Conservation (phyloP, 257 asterid genomes). For the Lantana camara region DNA sequence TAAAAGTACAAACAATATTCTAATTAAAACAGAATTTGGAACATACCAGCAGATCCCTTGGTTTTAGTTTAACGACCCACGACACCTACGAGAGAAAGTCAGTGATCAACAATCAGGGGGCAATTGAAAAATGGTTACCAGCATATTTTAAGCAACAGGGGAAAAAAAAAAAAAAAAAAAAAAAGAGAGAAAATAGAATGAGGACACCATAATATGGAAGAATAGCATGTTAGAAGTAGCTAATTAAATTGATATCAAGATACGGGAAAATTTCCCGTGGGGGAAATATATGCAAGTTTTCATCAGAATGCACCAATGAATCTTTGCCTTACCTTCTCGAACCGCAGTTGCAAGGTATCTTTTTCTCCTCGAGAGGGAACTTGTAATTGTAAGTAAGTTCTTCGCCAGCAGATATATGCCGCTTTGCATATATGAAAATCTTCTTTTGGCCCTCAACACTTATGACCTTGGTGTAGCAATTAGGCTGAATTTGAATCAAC, state of each 20-base stretch:
- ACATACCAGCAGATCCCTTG: conserved; percentile 43
- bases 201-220: conserved; percentile 10
- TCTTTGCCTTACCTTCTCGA: conserved; percentile 67
- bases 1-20: not conserved
- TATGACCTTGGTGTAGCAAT: conserved; percentile 97
- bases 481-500: conserved; percentile 66
- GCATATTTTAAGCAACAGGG: conserved; percentile 14
- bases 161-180: not conserved
- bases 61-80: conserved; percentile 91
- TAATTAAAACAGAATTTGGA: conserved; percentile 9
- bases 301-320: conserved; percentile 13
- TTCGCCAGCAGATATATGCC: conserved; percentile 92
- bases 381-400: conserved; percentile 95
- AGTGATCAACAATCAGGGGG: conserved; percentile 12
- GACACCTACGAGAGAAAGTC: conserved; percentile 66
- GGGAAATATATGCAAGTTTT: not conserved
- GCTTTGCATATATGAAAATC: conserved; percentile 94
- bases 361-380: conserved; percentile 95
- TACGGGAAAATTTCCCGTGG: not conserved
- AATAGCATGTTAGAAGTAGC: conserved; percentile 9
- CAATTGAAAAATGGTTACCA: conserved; percentile 19
- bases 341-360: conserved; percentile 98
- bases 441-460: conserved; percentile 96
- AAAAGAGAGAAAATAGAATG: not conserved
- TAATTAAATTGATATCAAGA: not conserved